Percentiles rank a stretch among this genome's conserved stretches.
Conservation (phyloP, 805 yeast species). For the Scheffersomyces spartinae region DNA sequence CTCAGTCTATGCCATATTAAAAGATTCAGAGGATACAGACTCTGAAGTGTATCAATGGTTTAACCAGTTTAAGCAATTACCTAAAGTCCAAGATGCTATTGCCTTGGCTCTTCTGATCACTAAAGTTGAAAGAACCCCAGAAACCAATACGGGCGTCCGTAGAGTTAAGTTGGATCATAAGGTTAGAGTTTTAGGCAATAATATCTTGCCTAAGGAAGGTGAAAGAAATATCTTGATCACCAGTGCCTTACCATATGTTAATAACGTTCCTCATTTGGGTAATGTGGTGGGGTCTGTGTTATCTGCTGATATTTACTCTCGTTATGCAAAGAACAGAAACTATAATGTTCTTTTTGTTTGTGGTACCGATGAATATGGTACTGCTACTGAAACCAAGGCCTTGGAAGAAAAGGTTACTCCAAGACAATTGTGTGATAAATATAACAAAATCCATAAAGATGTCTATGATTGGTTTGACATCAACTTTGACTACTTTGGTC, state of each 20-base stretch:
- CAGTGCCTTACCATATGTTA: slow-evolving; percentile 95
- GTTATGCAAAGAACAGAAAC: slow-evolving; percentile 83
- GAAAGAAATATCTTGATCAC: slow-evolving; percentile 82
- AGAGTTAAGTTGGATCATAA: slow-evolving; percentile 8
- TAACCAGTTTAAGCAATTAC: slow-evolving; percentile 22
- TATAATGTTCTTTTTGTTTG: slow-evolving; percentile 79
- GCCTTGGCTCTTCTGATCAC: slow-evolving; percentile 35
- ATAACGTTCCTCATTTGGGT: slow-evolving; percentile 97
- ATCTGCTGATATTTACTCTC: slow-evolving; percentile 86
- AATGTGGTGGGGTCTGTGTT: slow-evolving; percentile 92
- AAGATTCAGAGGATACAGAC: slow-evolving; percentile 8
- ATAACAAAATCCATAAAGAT: slow-evolving; percentile 72
- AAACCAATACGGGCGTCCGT: slow-evolving; percentile 28
- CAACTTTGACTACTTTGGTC: slow-evolving; percentile 89
- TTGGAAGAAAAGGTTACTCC: slow-evolving; percentile 89
- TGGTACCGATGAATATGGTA: slow-evolving; percentile 99
- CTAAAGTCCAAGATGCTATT: slow-evolving; percentile 34
- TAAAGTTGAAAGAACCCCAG: slow-evolving; percentile 26
- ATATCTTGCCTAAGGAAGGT: slow-evolving; percentile 46
- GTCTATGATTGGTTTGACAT: slow-evolving; percentile 97
- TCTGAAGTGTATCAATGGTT: slow-evolving; percentile 25
- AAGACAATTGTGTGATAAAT: slow-evolving; percentile 80
- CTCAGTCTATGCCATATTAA: slow-evolving; percentile 36
- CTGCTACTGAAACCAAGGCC: slow-evolving; percentile 98
- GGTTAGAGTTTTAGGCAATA: slow-evolving; percentile 8